Evolutionary conservation across 179 eudicot genomes (phyloP).

Genomic region (Beta macrorhiza): DNA sequence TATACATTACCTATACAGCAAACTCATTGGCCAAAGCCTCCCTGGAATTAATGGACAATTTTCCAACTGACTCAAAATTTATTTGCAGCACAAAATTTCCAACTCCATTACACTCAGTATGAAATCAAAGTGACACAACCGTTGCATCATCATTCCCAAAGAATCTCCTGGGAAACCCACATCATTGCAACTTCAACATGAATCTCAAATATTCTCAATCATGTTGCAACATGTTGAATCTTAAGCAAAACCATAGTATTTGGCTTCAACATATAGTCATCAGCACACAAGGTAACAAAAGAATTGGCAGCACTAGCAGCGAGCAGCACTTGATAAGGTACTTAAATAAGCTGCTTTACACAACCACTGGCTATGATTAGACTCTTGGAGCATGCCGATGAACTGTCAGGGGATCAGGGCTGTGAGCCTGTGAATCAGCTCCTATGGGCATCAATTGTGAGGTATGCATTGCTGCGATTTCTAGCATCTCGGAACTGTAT

Average conservation of each 20-base stretch:
- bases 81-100: too few species aligned
- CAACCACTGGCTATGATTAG: constrained; percentile 85
- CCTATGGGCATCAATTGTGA: constrained; percentile 89
- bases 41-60: too few species aligned
- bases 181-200: neutral
- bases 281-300: constrained; percentile 86
- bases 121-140: neutral
- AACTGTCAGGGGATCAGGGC: constrained; percentile 83
- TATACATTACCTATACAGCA: too few species aligned
- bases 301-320: constrained; percentile 94
- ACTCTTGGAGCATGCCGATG: constrained; percentile 73
- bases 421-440: constrained; percentile 94
- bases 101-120: too few species aligned
- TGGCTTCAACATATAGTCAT: constrained; percentile 43
- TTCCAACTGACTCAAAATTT: too few species aligned
- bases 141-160: neutral
- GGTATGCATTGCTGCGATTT: constrained; percentile 53
- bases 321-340: constrained; percentile 77
- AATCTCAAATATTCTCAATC: constrained; percentile 10
- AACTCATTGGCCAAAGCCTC: too few species aligned
- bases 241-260: constrained; percentile 18
- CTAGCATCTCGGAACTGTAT: constrained; percentile 90
- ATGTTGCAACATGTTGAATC: neutral
- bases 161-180: neutral
- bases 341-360: constrained; percentile 82